Evolutionary conservation across 2,329 filamentous ascomycete genomes (phyloP).

Genomic region (Mollisia scopiformis): DNA sequence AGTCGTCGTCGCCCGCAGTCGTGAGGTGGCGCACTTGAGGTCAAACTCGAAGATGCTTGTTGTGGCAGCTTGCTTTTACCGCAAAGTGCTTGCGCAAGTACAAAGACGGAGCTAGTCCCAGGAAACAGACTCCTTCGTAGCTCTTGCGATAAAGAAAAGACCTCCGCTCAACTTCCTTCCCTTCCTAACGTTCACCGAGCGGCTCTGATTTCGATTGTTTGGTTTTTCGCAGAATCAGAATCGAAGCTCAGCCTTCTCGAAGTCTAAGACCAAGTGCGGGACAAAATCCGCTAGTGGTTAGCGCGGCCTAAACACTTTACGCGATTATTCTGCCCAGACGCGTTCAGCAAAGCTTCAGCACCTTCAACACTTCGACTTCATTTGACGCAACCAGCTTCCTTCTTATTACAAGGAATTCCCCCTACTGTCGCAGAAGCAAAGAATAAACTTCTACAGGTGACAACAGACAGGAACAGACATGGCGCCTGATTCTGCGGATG

Average conservation of each 20-base stretch:
- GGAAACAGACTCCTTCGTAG: neutral
- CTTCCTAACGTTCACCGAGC: conserved; percentile 8
- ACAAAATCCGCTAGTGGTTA: neutral
- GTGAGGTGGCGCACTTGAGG: conserved; percentile 8
- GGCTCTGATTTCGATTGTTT: conserved; percentile 18
- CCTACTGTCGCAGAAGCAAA: too few species aligned
- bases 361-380: neutral
- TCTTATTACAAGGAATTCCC: too few species aligned
- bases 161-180: conserved; percentile 8
- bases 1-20: neutral
- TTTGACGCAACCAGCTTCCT: too few species aligned
- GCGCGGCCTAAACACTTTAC: neutral
- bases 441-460: too few species aligned
- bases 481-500: conserved; percentile 47
- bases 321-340: neutral
- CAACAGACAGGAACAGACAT: conserved; percentile 40
- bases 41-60: conserved; percentile 14
- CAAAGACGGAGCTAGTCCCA: conserved; percentile 3
- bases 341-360: neutral
- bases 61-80: conserved; percentile 32
- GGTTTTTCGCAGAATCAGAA: conserved; percentile 17
- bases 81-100: conserved; percentile 19
- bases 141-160: conserved; percentile 11
- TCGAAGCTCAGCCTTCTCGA: neutral
- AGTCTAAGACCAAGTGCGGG: neutral